Percentiles rank a stretch among this genome's conserved stretches.
phyloP scores from a whole-genome alignment of 1,139 yeast genomes.

The Diutina scorzettiae region DNA sequence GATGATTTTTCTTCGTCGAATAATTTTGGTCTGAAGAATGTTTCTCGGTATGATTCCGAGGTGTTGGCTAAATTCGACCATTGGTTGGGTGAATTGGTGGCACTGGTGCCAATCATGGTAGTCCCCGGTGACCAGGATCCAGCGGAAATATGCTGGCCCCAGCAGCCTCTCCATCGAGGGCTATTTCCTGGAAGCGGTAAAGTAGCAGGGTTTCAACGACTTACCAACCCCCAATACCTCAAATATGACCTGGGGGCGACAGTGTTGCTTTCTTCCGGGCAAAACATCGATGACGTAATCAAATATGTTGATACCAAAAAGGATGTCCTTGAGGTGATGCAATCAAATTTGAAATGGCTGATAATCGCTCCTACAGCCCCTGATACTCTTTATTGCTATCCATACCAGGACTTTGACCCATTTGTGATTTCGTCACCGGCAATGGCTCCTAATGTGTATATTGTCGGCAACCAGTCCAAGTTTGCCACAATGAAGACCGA shows the following conservation, averaged over 20 bases:
- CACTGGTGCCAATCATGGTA: constrained; percentile 54
- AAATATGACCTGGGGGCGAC: constrained; percentile 24
- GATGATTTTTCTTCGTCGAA: constrained; percentile 24
- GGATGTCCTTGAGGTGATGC: constrained; percentile 34
- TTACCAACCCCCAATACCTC: constrained; percentile 73
- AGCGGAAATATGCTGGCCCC: constrained; percentile 74
- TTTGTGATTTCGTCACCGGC: constrained; percentile 38
- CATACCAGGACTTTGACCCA: constrained; percentile 73
- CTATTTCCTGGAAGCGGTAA: constrained; percentile 26
- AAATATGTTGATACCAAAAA: constrained; percentile 35
- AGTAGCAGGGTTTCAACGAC: constrained; percentile 7
- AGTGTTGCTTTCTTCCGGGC: constrained; percentile 71
- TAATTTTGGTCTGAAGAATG: constrained; percentile 43
- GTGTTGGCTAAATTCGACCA: constrained; percentile 38
- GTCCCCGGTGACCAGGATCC: constrained; percentile 87
- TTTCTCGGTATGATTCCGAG: constrained; percentile 34
- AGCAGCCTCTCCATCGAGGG: constrained; percentile 75
- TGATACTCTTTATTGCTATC: constrained; percentile 85
- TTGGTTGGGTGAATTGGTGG: constrained; percentile 45
- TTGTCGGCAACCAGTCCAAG: constrained; percentile 71
- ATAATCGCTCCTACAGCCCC: constrained; percentile 92
- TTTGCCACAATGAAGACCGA: constrained; percentile 34
- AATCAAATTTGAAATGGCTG: constrained; percentile 69
- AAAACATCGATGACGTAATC: constrained; percentile 65
- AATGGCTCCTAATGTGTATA: constrained; percentile 76